A percentile compares a stretch with the other conserved stretches of the same genome.
Conservation (phyloP, 768 basidiomycete species). For the Russula brevipes region DNA sequence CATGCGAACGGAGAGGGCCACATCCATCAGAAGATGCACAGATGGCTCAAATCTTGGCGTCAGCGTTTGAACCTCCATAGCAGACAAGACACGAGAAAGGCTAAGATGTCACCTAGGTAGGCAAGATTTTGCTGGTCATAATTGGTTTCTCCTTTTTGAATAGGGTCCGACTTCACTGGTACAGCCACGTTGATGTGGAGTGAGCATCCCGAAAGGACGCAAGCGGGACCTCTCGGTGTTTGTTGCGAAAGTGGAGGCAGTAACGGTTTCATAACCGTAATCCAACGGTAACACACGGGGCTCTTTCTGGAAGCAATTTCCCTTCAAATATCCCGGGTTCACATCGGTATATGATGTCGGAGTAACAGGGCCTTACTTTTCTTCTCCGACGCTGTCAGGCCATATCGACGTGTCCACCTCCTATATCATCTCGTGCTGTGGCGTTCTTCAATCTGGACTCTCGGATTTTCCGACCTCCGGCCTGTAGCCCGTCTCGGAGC, state of each 20-base stretch:
- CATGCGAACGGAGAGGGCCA: not conserved
- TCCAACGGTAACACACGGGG: not conserved
- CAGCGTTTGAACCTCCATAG: not conserved
- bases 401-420: not conserved
- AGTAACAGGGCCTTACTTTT: not conserved
- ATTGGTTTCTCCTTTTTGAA: not conserved
- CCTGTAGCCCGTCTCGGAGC: not conserved
- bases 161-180: not conserved
- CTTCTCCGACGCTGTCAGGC: not conserved
- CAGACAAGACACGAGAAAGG: not conserved
- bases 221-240: not conserved
- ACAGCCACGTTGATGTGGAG: not conserved
- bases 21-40: not conserved
- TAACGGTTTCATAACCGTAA: not conserved
- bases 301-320: not conserved
- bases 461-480: not conserved
- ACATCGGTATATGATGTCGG: constrained; percentile 5
- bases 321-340: constrained; percentile 7
- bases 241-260: constrained; percentile 6
- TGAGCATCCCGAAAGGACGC: not conserved
- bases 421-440: constrained; percentile 3
- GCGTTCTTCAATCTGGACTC: not conserved
- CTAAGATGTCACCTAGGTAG: not conserved
- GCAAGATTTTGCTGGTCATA: not conserved
- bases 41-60: not conserved